Evolutionary conservation across 2,329 filamentous ascomycete genomes (phyloP).

Genomic region (Ophiostoma novo-ulmi): DNA sequence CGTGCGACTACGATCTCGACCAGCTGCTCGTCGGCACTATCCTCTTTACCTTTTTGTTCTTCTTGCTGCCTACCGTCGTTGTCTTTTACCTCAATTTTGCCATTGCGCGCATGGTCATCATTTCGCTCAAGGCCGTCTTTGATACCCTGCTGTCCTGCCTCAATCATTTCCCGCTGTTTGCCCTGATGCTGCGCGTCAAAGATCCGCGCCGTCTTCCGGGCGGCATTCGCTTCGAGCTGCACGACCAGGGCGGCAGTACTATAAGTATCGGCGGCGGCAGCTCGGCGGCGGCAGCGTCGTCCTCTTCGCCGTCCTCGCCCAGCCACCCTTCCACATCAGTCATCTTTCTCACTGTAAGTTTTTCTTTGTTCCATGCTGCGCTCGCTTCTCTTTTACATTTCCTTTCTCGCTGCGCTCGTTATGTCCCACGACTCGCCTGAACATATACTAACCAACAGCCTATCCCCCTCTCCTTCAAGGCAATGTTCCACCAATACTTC

Average conservation of each 20-base stretch:
- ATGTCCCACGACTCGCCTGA: neutral
- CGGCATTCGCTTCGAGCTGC: slow-evolving; percentile 87
- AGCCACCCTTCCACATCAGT: slow-evolving; percentile 65
- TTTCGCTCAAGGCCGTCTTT: slow-evolving; percentile 81
- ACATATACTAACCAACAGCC: slow-evolving; percentile 50
- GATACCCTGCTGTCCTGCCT: slow-evolving; percentile 89
- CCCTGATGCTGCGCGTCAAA: slow-evolving; percentile 91
- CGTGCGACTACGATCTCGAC: slow-evolving; percentile 96
- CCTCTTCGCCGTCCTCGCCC: slow-evolving; percentile 36
- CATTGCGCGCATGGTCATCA: slow-evolving; percentile 88
- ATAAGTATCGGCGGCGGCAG: slow-evolving; percentile 43
- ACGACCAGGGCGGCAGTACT: slow-evolving; percentile 43
- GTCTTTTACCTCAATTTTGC: slow-evolving; percentile 98
- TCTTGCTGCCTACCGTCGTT: slow-evolving; percentile 86
- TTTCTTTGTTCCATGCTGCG: neutral
- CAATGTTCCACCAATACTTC: slow-evolving; percentile 97
- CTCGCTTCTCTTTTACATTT: neutral
- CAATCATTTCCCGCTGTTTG: slow-evolving; percentile 97
- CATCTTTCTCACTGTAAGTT: slow-evolving; percentile 63
- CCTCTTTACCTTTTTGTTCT: slow-evolving; percentile 90
- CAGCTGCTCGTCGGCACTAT: slow-evolving; percentile 95
- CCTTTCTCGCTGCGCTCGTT: neutral
- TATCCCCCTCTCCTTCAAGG: slow-evolving; percentile 80
- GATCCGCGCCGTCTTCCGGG: slow-evolving; percentile 85
- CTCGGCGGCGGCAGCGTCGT: neutral